Conservation (phyloP, 192 early-diverging fungal genomes). For the Haplosporangium gracile region DNA sequence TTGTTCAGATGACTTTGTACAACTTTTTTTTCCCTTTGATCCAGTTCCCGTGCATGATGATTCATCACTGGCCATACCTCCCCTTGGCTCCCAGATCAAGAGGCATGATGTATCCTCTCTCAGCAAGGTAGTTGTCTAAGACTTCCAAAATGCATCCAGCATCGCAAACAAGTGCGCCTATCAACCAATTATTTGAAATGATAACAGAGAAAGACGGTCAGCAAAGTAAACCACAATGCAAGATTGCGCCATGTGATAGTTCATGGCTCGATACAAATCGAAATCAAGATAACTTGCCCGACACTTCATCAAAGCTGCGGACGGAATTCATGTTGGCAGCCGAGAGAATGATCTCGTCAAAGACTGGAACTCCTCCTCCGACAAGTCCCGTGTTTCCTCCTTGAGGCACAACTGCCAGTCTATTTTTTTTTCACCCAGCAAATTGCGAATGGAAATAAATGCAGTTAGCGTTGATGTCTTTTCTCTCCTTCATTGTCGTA, state of each 20-base stretch:
- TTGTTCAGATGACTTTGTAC: too few species aligned
- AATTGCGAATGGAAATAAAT: background rate
- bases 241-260: too few species aligned
- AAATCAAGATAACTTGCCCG: constrained; percentile 38
- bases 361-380: constrained; percentile 94
- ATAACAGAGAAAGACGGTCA: background rate
- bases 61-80: constrained; percentile 29
- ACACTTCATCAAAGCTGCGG: constrained; percentile 78
- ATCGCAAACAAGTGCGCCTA: constrained; percentile 89
- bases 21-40: too few species aligned
- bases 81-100: constrained; percentile 93
- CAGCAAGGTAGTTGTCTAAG: constrained; percentile 88
- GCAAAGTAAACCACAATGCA: background rate
- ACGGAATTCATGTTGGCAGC: constrained; percentile 85
- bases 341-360: constrained; percentile 95
- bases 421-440: background rate
- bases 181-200: background rate
- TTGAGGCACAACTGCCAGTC: constrained; percentile 95
- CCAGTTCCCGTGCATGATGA: background rate
- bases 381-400: constrained; percentile 99
- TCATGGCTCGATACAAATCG: too few species aligned
- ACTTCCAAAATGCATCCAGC: constrained; percentile 95
- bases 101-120: constrained; percentile 92
- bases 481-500: background rate
- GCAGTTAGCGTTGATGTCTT: background rate